Percentiles rank a stretch among this genome's conserved stretches.
phyloP scores from a whole-genome alignment of 192 early-diverging fungal species.

The Helicostylum pulchrum region DNA sequence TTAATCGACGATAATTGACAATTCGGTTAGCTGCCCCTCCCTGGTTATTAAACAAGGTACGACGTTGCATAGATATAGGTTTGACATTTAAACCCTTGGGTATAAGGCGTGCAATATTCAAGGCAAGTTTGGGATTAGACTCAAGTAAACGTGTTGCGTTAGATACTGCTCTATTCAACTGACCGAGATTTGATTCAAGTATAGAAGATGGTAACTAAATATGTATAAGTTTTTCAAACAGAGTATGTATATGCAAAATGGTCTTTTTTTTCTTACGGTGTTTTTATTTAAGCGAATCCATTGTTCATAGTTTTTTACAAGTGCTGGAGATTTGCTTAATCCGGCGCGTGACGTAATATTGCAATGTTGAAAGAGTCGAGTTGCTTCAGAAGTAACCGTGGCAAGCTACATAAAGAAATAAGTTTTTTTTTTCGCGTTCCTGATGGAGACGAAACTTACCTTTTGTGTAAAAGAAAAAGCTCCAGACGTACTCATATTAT shows the following conservation, averaged over 20 bases:
- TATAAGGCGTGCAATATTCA: slow-evolving; percentile 1
- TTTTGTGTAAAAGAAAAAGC: slow-evolving; percentile 16
- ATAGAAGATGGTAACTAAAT: slow-evolving; percentile 10
- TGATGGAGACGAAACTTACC: neutral
- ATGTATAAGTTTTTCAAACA: no score
- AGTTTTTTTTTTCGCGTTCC: neutral
- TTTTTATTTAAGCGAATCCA: slow-evolving; percentile 7
- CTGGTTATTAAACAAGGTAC: slow-evolving; percentile 2
- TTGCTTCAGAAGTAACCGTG: slow-evolving; percentile 11
- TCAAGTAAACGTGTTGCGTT: slow-evolving; percentile 5
- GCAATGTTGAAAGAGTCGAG: slow-evolving; percentile 8
- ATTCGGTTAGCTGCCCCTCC: slow-evolving; percentile 7
- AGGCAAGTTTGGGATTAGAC: slow-evolving; percentile 1
- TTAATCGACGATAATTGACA: slow-evolving; percentile 13
- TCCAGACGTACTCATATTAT: slow-evolving; percentile 14
- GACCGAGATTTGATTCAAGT: slow-evolving; percentile 1
- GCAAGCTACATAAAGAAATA: slow-evolving; percentile 3
- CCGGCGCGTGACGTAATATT: slow-evolving; percentile 5
- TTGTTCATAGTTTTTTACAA: slow-evolving; percentile 12
- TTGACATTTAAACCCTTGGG: neutral
- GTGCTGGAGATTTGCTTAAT: slow-evolving; percentile 1
- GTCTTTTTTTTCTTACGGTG: neutral
- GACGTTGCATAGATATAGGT: neutral
- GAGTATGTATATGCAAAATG: no score
- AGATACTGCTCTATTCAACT: slow-evolving; percentile 5